Conservation (phyloP, 164 flowering plant species). For the Berberis vulgaris region DNA sequence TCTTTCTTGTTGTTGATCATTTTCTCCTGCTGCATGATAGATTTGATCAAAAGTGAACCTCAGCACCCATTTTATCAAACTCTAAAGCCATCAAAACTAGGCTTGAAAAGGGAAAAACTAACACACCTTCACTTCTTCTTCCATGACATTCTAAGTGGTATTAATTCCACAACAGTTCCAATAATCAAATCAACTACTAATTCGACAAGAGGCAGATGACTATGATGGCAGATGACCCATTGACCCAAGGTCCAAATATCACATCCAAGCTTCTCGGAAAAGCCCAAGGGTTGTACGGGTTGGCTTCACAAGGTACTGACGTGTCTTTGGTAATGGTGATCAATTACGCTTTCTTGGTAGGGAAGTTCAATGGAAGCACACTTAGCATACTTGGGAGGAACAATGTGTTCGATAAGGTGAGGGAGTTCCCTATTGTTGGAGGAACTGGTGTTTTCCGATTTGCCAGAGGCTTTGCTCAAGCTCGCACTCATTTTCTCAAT, state of each 20-base stretch:
- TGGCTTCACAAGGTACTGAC: conserved; percentile 2
- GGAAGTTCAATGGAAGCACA: conserved; percentile 11
- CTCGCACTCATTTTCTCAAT: conserved; percentile 1
- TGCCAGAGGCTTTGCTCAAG: conserved; percentile 7
- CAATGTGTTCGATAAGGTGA: conserved; percentile 6
- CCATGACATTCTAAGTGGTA: no score
- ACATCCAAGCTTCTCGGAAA: conserved; percentile 5
- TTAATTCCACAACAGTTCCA: no score
- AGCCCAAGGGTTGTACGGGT: conserved; percentile 10
- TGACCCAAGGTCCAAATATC: conserved; percentile 1
- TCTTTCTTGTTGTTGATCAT: no score
- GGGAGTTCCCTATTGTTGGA: conserved; percentile 10
- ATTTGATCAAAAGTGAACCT: no score
- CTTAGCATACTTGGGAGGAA: conserved; percentile 5
- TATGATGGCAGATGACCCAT: no score
- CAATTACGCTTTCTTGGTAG: conserved; percentile 4
- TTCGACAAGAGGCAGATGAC: no score
- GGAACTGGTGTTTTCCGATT: conserved; percentile 8
- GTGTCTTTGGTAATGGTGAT: neutral
- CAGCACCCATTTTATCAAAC: no score
- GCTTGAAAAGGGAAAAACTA: no score
- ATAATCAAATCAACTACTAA: no score
- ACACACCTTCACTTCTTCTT: no score
- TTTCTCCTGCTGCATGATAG: no score
- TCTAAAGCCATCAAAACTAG: no score